phyloP scores from a whole-genome alignment of 2,329 filamentous ascomycete genomes.

The Chaetomiaceae sp. region DNA sequence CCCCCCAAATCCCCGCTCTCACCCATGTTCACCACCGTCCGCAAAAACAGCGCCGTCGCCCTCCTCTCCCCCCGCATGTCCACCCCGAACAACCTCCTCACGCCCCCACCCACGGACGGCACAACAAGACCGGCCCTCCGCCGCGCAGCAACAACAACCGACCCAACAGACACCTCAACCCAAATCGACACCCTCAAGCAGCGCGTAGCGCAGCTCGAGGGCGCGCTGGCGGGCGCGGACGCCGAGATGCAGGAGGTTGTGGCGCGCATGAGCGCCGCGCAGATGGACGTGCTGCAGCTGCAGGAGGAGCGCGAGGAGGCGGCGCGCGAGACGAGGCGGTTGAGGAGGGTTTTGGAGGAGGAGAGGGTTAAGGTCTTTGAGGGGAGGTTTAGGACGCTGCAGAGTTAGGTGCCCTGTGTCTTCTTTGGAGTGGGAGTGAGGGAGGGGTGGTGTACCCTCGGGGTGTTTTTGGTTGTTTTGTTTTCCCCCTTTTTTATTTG shows the following conservation, averaged over 20 bases:
- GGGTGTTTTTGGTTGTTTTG: too few relatives aligned
- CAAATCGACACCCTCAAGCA: conserved; percentile 66
- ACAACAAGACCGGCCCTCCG: conserved; percentile 28
- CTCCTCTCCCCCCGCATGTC: too few relatives aligned
- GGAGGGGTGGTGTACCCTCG: too few relatives aligned
- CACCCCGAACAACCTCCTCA: conserved; percentile 29
- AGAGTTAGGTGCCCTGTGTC: too few relatives aligned
- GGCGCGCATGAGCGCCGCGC: conserved; percentile 72
- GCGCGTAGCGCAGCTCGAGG: conserved; percentile 79
- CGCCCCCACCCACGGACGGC: not conserved
- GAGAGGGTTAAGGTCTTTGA: conserved; percentile 56
- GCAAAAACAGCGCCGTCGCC: too few relatives aligned
- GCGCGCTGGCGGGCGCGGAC: conserved; percentile 69
- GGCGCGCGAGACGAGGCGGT: conserved; percentile 62
- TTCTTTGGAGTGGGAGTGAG: too few relatives aligned
- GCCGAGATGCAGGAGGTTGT: conserved; percentile 81
- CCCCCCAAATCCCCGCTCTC: conserved; percentile 58
- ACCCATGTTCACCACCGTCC: conserved; percentile 54
- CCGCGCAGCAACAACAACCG: conserved; percentile 40
- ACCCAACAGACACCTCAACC: conserved; percentile 46
- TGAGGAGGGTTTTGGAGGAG: conserved; percentile 62
- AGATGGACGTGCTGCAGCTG: conserved; percentile 76
- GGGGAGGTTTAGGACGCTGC: conserved; percentile 33
- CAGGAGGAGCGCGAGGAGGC: conserved; percentile 72
- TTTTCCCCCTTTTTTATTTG: too few relatives aligned